phyloP scores from a whole-genome alignment of 495 filamentous ascomycete genomes.

The Penicillium daleae region DNA sequence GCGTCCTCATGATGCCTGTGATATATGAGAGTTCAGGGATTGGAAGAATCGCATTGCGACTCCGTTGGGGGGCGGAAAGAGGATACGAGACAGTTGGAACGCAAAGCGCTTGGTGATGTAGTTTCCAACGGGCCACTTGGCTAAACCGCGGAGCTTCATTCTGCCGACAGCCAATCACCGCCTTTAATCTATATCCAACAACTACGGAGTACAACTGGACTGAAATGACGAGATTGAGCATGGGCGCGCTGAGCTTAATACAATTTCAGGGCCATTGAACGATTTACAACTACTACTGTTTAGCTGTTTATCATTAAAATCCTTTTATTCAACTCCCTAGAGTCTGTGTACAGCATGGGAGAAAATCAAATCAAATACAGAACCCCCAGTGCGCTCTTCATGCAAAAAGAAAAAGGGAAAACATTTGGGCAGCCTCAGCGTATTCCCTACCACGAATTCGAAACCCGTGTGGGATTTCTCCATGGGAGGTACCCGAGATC shows the following conservation, averaged over 20 bases:
- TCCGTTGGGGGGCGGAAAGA: slow-evolving; percentile 7
- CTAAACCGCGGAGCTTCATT: slow-evolving; percentile 48
- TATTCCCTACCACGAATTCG: slow-evolving; percentile 4
- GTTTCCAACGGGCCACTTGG: slow-evolving; percentile 49
- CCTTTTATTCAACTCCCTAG: slow-evolving; percentile 29
- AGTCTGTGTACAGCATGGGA: slow-evolving; percentile 37
- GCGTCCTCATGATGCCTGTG: slow-evolving; percentile 46
- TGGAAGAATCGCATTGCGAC: slow-evolving; percentile 50
- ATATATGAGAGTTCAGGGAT: slow-evolving; percentile 22
- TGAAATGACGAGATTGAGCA: background rate
- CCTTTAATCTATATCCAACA: background rate
- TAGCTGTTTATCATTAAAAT: slow-evolving; percentile 26
- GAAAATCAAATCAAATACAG: slow-evolving; percentile 33
- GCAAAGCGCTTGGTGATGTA: slow-evolving; percentile 24
- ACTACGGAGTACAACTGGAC: background rate
- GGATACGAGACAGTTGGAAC: slow-evolving; percentile 11
- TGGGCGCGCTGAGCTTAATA: background rate
- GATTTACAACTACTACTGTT: background rate
- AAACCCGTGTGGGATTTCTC: background rate
- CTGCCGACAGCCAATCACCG: slow-evolving; percentile 38
- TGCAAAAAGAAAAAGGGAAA: slow-evolving; percentile 37
- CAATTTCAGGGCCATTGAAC: background rate
- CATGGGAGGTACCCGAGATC: background rate
- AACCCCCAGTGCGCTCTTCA: slow-evolving; percentile 37
- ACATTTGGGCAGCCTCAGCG: slow-evolving; percentile 14